phyloP scores from a whole-genome alignment of 2,329 filamentous ascomycete species.

The Pseudogymnoascus sp. region DNA sequence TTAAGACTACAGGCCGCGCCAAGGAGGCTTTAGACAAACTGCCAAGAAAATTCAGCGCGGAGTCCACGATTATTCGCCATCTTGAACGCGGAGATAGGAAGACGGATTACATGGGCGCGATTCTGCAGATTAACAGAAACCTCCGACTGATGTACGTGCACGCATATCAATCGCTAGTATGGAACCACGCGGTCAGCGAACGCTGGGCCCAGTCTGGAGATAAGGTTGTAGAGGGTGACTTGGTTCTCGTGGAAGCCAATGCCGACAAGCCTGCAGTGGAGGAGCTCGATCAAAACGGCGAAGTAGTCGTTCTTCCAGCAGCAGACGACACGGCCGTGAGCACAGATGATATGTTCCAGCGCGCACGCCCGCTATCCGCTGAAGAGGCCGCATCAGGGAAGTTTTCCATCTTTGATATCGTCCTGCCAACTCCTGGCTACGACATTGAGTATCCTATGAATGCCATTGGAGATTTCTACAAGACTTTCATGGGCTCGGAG shows the following conservation, averaged over 20 bases:
- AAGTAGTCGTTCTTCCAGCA: conserved; percentile 43
- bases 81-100: conserved; percentile 41
- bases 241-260: conserved; percentile 35
- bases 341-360: conserved; percentile 50
- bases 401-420: conserved; percentile 78
- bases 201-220: conserved; percentile 70
- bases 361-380: conserved; percentile 64
- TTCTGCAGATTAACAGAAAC: conserved; percentile 71
- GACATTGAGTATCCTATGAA: conserved; percentile 83
- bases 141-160: conserved; percentile 92
- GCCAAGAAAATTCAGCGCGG: conserved; percentile 74
- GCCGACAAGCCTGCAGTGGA: conserved; percentile 17
- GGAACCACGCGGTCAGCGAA: conserved; percentile 78
- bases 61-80: conserved; percentile 70
- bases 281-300: conserved; percentile 32
- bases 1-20: conserved; percentile 52
- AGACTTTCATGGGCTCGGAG: conserved; percentile 72
- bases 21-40: conserved; percentile 57
- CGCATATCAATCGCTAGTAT: conserved; percentile 89
- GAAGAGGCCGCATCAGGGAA: conserved; percentile 70
- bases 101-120: conserved; percentile 70
- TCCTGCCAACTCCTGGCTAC: conserved; percentile 86
- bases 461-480: conserved; percentile 74
- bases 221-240: conserved; percentile 73
- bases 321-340: conserved; percentile 47